A percentile compares a stretch with the other conserved stretches of the same genome.
These are phyloP conservation scores for Neoboletus subvelutipes DNA, from an alignment of 768 basidiomycete species.

Conservation along the genomic window DNA sequence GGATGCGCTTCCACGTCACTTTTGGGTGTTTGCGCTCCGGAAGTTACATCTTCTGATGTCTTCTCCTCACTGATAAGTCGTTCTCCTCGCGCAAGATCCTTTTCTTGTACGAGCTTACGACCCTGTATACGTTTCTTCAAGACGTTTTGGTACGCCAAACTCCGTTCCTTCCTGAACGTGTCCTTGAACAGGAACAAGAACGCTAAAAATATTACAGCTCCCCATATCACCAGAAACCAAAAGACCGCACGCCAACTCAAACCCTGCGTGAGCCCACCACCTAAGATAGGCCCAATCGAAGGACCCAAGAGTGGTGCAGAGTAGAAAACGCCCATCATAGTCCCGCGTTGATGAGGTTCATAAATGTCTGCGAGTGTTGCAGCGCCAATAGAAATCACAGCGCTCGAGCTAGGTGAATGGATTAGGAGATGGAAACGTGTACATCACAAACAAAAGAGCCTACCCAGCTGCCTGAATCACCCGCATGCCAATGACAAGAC, in stretches of 20 bases:
- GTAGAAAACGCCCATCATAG: conserved; percentile 81
- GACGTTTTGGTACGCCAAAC: conserved; percentile 72
- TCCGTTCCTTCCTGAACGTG: conserved; percentile 83
- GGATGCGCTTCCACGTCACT: conserved; percentile 24
- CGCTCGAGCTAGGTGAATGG: conserved; percentile 47
- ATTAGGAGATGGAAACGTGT: neutral
- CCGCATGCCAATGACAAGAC: conserved; percentile 64
- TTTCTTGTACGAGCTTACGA: conserved; percentile 14
- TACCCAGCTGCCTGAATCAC: conserved; percentile 64
- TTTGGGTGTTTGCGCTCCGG: conserved; percentile 11
- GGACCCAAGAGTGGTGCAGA: conserved; percentile 77
- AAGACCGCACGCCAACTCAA: conserved; percentile 83
- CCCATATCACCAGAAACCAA: conserved; percentile 75
- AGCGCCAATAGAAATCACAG: conserved; percentile 65
- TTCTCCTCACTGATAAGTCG: conserved; percentile 9
- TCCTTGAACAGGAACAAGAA: conserved; percentile 78
- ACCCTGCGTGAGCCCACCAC: conserved; percentile 64
- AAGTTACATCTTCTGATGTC: neutral
- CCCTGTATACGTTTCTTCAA: conserved; percentile 43
- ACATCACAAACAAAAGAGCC: conserved; percentile 7
- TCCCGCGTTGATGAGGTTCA: conserved; percentile 71
- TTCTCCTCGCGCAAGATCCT: conserved; percentile 10
- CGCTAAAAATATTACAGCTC: conserved; percentile 49
- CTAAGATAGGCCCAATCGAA: conserved; percentile 65
- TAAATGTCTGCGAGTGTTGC: conserved; percentile 81